phyloP scores from a whole-genome alignment of 164 flowering plant species.

The Stephania cephalantha region DNA sequence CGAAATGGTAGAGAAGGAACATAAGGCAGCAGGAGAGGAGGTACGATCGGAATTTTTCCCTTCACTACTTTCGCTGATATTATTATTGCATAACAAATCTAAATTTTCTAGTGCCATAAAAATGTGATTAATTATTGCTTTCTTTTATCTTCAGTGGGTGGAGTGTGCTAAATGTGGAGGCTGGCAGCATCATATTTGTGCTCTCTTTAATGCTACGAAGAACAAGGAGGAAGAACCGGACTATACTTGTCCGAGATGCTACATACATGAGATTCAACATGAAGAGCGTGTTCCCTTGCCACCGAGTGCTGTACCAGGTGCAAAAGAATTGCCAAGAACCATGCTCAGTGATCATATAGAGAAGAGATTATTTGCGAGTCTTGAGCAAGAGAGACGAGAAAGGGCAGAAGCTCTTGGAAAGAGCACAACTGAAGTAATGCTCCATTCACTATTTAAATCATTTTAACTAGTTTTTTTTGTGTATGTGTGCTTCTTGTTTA shows the following conservation, averaged over 20 bases:
- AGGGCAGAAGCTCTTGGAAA: not conserved
- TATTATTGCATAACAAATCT: no score
- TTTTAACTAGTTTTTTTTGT: not conserved
- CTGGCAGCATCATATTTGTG: constrained; percentile 99
- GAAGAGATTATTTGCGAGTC: not conserved
- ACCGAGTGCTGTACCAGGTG: constrained; percentile 95
- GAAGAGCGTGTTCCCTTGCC: constrained; percentile 92
- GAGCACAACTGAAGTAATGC: not conserved
- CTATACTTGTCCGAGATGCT: constrained; percentile 96
- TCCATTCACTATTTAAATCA: not conserved
- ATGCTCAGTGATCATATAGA: constrained; percentile 4
- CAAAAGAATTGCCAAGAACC: constrained; percentile 2
- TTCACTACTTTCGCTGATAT: no score
- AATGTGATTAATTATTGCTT: no score
- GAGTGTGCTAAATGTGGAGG: constrained; percentile 99
- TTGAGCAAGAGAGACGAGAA: constrained; percentile 7
- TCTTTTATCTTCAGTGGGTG: constrained; percentile 66
- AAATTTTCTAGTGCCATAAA: no score
- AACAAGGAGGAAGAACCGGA: constrained; percentile 99
- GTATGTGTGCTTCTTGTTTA: not conserved
- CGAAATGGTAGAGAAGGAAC: no score
- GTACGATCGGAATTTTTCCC: no score
- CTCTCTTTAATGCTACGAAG: constrained; percentile 89
- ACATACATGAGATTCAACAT: constrained; percentile 68
- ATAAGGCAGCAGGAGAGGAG: no score